Base-by-base conservation (phyloP, 2,329 filamentous ascomycete genomes). In the Bipolaris victoriae region DNA sequence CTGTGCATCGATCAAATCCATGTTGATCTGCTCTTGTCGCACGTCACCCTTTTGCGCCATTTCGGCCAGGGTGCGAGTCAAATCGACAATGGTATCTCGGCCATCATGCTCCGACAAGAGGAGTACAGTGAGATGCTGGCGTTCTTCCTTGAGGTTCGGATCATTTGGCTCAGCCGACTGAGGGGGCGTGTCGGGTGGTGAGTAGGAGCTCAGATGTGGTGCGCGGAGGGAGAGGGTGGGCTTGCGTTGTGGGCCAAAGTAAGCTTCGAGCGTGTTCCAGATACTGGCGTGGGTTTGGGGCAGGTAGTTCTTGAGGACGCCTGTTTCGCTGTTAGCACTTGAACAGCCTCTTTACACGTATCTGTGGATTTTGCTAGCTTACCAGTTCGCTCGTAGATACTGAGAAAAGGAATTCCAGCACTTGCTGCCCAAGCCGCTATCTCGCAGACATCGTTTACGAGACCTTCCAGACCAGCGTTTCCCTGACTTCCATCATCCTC, bases 1-100 rank as follows among this genome's bases (percentile, higher is more conserved):
- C 77, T 99, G 95, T 4, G 91, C 90, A 71, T 98, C 92, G 50
- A 99, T 88, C 49, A 99, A 81, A 61, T 97, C 91, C 49, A 85
- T 83, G 55, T 88, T 92, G 70, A 99, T 93, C 73, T 99, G 93
- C 31, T 86, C 82, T 0, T 91, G 85, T 1, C 86, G 86, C 13
- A 99, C 83, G 77, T 97, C 97, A 57, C 88, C 88, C 66, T 89
- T 88, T 76, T 98, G 95, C 6, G 92, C 90, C 95, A 99, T 98
- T 72, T 97, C 91, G 5, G 94, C 87, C 20, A 99, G 83, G 1
- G 96, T 98, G 72, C 93, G 92, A 40, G 95, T 99, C 44, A 99
- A 84, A 76, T 99, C 95, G 39, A 99, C 93, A 61, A 99, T 86
- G 3, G 94, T 97, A 71, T 96, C 92, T 52, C 94, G 87, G 47